Percentiles rank a stretch among this genome's conserved stretches.
Conservation (phyloP, 495 filamentous ascomycete genomes). For the Pyronema domesticum region DNA sequence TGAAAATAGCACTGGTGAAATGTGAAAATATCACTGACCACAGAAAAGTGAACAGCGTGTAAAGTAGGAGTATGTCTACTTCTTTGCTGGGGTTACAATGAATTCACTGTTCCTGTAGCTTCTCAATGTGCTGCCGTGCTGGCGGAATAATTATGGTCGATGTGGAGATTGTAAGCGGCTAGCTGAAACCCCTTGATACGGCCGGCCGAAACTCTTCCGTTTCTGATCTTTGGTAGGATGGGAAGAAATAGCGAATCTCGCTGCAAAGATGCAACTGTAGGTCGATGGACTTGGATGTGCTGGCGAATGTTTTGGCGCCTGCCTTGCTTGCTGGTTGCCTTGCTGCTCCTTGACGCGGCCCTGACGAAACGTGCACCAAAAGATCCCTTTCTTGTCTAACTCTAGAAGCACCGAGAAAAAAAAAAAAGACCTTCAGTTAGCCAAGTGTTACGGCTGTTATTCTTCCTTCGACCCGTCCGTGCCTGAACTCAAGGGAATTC, state of each 20-base stretch:
- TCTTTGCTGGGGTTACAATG: too few relatives aligned
- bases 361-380: not conserved
- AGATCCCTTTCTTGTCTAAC: not conserved
- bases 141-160: not conserved
- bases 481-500: too few relatives aligned
- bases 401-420: not conserved
- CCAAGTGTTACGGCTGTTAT: not conserved
- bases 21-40: too few relatives aligned
- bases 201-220: not conserved
- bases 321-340: conserved; percentile 1
- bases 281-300: not conserved
- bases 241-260: too few relatives aligned
- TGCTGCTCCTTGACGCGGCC: not conserved
- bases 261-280: not conserved
- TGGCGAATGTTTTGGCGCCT: conserved; percentile 1
- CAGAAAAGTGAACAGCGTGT: too few relatives aligned
- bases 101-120: too few relatives aligned
- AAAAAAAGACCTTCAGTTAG: not conserved
- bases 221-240: not conserved
- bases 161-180: not conserved
- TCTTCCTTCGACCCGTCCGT: too few relatives aligned
- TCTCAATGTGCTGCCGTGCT: not conserved
- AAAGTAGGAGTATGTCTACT: too few relatives aligned
- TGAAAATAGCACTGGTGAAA: too few relatives aligned
- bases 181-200: conserved; percentile 2